Conservation (phyloP, 805 yeast species). For the Metschnikowia hibisci region DNA sequence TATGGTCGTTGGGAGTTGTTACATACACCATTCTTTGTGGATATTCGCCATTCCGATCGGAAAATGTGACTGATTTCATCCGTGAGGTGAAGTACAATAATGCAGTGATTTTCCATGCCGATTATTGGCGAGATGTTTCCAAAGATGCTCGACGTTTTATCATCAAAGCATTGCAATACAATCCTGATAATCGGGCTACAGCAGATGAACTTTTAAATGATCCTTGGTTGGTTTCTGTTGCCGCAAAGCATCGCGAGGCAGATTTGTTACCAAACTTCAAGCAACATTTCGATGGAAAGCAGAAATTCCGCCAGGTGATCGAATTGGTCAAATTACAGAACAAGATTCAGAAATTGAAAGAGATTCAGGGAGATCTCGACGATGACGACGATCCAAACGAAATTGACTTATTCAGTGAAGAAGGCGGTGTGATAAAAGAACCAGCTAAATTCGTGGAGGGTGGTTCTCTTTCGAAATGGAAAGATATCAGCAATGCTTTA, state of each 20-base stretch:
- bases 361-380: conserved; percentile 48
- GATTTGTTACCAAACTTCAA: conserved; percentile 81
- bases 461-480: conserved; percentile 27
- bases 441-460: conserved; percentile 11
- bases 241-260: conserved; percentile 43
- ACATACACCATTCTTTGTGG: conserved; percentile 89
- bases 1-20: conserved; percentile 94
- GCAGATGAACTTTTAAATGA: conserved; percentile 61
- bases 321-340: conserved; percentile 80
- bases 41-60: conserved; percentile 86
- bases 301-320: conserved; percentile 79
- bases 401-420: conserved; percentile 39
- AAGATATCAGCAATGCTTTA: conserved; percentile 24
- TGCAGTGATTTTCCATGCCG: conserved; percentile 80
- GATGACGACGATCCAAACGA: conserved; percentile 49
- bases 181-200: conserved; percentile 67
- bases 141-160: conserved; percentile 79
- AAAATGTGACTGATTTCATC: conserved; percentile 73
- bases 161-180: conserved; percentile 59
- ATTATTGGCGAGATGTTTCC: conserved; percentile 81
- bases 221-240: conserved; percentile 63
- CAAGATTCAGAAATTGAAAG: conserved; percentile 67
- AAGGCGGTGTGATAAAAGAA: conserved; percentile 17
- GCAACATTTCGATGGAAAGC: conserved; percentile 78
- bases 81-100: conserved; percentile 69